These are phyloP conservation scores for Uncinocarpus reesii DNA, from an alignment of 2,329 filamentous ascomycete genomes.

Conservation along the genomic window DNA sequence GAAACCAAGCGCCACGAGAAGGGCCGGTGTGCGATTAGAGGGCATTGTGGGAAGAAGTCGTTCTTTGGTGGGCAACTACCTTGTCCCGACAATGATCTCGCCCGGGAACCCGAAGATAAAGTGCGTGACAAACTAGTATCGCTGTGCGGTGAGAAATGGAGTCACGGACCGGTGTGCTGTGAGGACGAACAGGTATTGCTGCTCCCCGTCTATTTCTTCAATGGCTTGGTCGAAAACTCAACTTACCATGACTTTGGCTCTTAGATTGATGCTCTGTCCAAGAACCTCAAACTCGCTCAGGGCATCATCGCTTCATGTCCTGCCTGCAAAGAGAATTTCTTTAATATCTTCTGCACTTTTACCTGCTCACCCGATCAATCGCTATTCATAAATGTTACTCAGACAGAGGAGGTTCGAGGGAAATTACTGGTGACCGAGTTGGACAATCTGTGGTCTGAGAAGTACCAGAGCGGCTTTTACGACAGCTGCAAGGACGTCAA, in stretches of 20 bases:
- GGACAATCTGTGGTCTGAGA: constrained; percentile 74
- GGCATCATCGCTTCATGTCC: constrained; percentile 87
- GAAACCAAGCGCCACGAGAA: constrained; percentile 59
- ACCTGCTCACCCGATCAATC: constrained; percentile 97
- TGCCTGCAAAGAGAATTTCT: constrained; percentile 97
- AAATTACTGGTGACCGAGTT: constrained; percentile 72
- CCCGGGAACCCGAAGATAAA: constrained; percentile 60
- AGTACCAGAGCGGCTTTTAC: constrained; percentile 81
- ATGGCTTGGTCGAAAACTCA: no score
- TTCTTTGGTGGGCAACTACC: constrained; percentile 85
- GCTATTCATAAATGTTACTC: constrained; percentile 84
- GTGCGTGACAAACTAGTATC: constrained; percentile 68
- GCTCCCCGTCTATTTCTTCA: constrained; percentile 24
- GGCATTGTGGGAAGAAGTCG: constrained; percentile 81
- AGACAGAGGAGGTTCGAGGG: constrained; percentile 48
- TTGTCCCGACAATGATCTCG: constrained; percentile 81
- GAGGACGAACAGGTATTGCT: constrained; percentile 56
- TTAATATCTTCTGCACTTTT: constrained; percentile 95
- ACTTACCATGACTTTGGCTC: background rate
- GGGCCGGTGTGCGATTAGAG: constrained; percentile 80
- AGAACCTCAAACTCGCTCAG: constrained; percentile 76
- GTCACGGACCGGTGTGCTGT: constrained; percentile 74
- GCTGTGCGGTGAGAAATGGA: constrained; percentile 83
- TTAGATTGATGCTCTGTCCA: constrained; percentile 67
- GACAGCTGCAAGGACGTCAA: constrained; percentile 99